Conservation (phyloP, 805 yeast species). For the Zygotorulaspora danielsina region DNA sequence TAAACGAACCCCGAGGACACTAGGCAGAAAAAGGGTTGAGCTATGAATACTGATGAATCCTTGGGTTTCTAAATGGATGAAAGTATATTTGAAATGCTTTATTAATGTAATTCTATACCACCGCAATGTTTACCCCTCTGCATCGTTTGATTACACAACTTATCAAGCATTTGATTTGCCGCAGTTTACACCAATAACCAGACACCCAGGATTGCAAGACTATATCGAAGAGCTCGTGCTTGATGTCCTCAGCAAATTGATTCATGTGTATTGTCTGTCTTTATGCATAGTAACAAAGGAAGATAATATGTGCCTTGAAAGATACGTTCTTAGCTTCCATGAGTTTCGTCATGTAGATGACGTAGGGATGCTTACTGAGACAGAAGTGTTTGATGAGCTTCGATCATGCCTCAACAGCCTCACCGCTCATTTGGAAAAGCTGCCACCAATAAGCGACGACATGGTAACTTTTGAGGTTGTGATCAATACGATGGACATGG, state of each 20-base stretch:
- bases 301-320: conserved; percentile 26
- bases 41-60: conserved; percentile 17
- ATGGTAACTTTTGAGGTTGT: conserved; percentile 29
- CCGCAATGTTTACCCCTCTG: conserved; percentile 38
- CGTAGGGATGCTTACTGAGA: conserved; percentile 18
- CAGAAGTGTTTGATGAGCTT: conserved; percentile 32
- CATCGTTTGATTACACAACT: conserved; percentile 36
- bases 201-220: conserved; percentile 44
- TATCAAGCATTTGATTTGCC: conserved; percentile 42
- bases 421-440: conserved; percentile 24
- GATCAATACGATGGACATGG: conserved; percentile 28
- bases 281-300: conserved; percentile 24
- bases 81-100: conserved; percentile 37
- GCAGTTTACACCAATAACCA: conserved; percentile 38
- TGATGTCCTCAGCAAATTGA: conserved; percentile 26
- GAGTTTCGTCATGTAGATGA: conserved; percentile 28
- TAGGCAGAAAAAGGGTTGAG: neutral
- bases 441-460: conserved; percentile 25
- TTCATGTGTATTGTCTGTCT: conserved; percentile 22
- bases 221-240: conserved; percentile 37
- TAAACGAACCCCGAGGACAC: too few species aligned
- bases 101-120: conserved; percentile 37
- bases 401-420: conserved; percentile 32
- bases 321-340: conserved; percentile 32
- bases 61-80: conserved; percentile 29